A percentile compares a stretch with the other conserved stretches of the same genome.
These are phyloP conservation scores for Yamadazyma atmosphaerica DNA, from an alignment of 1,139 yeast species.

Conservation along the genomic window DNA sequence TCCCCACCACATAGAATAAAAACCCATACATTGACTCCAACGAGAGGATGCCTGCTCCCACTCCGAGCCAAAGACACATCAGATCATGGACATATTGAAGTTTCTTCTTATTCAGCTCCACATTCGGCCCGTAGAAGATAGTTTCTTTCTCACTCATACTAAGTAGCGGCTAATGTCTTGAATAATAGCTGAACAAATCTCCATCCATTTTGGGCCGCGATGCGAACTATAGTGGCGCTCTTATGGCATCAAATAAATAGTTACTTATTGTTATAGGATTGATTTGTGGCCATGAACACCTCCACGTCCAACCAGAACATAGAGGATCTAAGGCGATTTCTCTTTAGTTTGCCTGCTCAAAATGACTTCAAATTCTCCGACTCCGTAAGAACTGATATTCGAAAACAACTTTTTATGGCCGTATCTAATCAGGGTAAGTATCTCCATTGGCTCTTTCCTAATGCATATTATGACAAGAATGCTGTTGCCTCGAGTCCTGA, in stretches of 20 bases:
- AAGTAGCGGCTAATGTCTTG: conserved; percentile 2
- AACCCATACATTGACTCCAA: conserved; percentile 68
- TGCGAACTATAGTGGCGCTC: conserved; percentile 1
- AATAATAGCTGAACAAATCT: too few relatives aligned
- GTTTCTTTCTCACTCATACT: conserved; percentile 14
- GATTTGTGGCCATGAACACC: background rate
- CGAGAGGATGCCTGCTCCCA: conserved; percentile 71
- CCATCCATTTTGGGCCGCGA: too few relatives aligned
- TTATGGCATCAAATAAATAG: background rate
- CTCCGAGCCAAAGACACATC: conserved; percentile 64
- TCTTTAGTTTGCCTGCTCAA: conserved; percentile 34
- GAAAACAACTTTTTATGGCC: conserved; percentile 52
- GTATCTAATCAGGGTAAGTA: conserved; percentile 52
- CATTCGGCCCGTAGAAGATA: conserved; percentile 22
- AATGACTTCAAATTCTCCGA: conserved; percentile 36
- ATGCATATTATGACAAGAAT: conserved; percentile 19
- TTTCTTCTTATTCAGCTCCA: conserved; percentile 38
- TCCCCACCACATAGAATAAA: conserved; percentile 53
- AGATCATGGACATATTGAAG: conserved; percentile 61
- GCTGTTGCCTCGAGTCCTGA: conserved; percentile 7
- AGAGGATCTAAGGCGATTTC: conserved; percentile 23
- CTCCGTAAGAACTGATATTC: conserved; percentile 38
- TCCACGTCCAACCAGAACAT: conserved; percentile 5
- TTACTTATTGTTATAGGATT: too few relatives aligned
- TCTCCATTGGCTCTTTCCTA: conserved; percentile 52